phyloP scores from a whole-genome alignment of 192 early-diverging fungal species.

The Backusella tuberculispora region DNA sequence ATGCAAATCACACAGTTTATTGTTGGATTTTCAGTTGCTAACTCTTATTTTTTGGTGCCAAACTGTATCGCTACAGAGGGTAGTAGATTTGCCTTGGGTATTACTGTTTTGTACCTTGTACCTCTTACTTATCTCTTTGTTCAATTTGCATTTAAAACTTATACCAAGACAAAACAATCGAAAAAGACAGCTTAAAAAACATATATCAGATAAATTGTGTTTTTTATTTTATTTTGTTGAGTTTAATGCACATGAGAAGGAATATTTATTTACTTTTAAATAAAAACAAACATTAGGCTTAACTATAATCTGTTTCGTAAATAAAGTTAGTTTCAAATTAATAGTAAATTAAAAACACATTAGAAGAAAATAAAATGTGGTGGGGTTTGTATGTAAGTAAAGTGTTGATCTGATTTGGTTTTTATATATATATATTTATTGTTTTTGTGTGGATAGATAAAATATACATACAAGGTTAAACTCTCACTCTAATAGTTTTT shows the following conservation, averaged over 20 bases:
- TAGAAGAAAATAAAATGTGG: no score
- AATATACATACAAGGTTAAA: no score
- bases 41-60: constrained; percentile 68
- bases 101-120: constrained; percentile 68
- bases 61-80: constrained; percentile 53
- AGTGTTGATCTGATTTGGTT: no score
- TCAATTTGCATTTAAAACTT: constrained; percentile 75
- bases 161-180: constrained; percentile 48
- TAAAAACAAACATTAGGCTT: no score
- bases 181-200: constrained; percentile 7
- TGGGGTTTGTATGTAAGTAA: no score
- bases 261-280: not conserved
- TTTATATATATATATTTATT: no score
- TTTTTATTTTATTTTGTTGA: not conserved
- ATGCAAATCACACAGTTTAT: constrained; percentile 89
- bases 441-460: no score
- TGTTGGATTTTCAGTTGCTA: constrained; percentile 67
- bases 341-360: no score
- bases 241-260: not conserved
- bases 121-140: constrained; percentile 80
- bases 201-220: not conserved
- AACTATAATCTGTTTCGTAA: no score
- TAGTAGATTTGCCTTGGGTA: constrained; percentile 58
- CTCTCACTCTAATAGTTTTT: no score
- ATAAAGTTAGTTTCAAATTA: no score